These are phyloP conservation scores for Mycena polygramma DNA, from an alignment of 768 basidiomycete species.

Conservation along the genomic window DNA sequence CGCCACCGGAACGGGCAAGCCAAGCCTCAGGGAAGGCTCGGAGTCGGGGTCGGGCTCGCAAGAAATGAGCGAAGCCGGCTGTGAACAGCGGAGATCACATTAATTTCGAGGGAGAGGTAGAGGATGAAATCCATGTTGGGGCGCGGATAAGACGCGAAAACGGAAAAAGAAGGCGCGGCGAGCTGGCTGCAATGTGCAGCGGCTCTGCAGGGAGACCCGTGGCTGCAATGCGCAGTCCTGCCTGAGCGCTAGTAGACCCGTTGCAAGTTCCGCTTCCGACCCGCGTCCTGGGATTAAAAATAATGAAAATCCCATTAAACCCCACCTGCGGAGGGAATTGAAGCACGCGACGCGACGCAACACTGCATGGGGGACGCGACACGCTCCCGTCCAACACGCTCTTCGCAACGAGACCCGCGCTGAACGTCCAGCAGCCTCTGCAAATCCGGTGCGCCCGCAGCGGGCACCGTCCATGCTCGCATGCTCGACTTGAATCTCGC, in stretches of 20 bases:
- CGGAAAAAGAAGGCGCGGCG: conserved; percentile 25
- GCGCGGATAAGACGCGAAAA: conserved; percentile 14
- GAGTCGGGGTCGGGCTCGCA: conserved; percentile 11
- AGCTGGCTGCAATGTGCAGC: background rate
- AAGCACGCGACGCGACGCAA: background rate
- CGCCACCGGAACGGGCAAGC: conserved; percentile 29
- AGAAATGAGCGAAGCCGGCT: conserved; percentile 19
- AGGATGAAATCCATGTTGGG: conserved; percentile 27
- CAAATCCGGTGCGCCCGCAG: conserved; percentile 28
- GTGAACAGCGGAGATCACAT: conserved; percentile 24
- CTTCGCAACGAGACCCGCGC: conserved; percentile 12
- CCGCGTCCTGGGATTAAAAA: background rate
- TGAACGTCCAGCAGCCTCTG: background rate
- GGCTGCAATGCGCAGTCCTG: too few relatives aligned
- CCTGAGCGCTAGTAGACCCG: background rate
- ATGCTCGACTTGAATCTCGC: conserved; percentile 7
- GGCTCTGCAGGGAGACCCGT: too few relatives aligned
- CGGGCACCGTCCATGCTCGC: conserved; percentile 19
- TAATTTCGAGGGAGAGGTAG: conserved; percentile 26
- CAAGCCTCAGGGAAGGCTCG: conserved; percentile 22
- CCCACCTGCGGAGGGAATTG: background rate
- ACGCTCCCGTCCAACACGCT: conserved; percentile 4
- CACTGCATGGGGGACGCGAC: background rate
- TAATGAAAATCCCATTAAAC: too few relatives aligned
- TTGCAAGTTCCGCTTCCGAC: background rate